Evolutionary conservation across 495 filamentous ascomycete genomes (phyloP).

Genomic region (Staphylotrichum longicolle): DNA sequence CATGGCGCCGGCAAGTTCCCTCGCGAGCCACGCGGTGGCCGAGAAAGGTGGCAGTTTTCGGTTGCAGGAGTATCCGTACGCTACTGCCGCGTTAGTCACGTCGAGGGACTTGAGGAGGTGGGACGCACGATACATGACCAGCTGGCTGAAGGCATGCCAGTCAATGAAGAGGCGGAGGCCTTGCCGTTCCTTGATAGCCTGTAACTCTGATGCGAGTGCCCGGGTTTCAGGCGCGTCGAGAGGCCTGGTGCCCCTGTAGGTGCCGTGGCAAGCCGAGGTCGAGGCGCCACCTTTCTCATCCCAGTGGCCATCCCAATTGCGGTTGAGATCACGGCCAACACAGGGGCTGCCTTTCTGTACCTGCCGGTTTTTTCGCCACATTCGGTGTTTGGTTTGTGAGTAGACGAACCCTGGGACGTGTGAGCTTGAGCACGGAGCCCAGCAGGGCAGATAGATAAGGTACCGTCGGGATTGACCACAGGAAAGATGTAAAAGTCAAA

Average conservation of each 20-base stretch:
- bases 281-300: slow-evolving; percentile 47
- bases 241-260: slow-evolving; percentile 34
- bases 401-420: slow-evolving; percentile 49
- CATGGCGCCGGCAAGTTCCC: slow-evolving; percentile 9
- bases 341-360: slow-evolving; percentile 42
- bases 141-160: slow-evolving; percentile 59
- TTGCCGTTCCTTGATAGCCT: slow-evolving; percentile 39
- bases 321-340: slow-evolving; percentile 61
- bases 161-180: slow-evolving; percentile 61
- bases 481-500: slow-evolving; percentile 66
- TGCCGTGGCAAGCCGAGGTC: slow-evolving; percentile 43
- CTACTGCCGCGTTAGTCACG: slow-evolving; percentile 1
- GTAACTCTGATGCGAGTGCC: slow-evolving; percentile 43
- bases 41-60: background rate
- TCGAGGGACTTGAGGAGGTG: background rate
- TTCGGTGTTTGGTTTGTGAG: slow-evolving; percentile 54
- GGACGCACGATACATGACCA: slow-evolving; percentile 33
- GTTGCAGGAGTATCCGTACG: slow-evolving; percentile 12
- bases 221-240: slow-evolving; percentile 52
- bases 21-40: background rate
- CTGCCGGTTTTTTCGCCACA: slow-evolving; percentile 65
- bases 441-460: background rate
- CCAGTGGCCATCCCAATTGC: slow-evolving; percentile 60
- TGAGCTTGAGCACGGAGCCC: background rate
- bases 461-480: slow-evolving; percentile 59